These are phyloP conservation scores for Hymenoscyphus infarciens DNA, from an alignment of 2,329 filamentous ascomycete genomes.

Conservation along the genomic window DNA sequence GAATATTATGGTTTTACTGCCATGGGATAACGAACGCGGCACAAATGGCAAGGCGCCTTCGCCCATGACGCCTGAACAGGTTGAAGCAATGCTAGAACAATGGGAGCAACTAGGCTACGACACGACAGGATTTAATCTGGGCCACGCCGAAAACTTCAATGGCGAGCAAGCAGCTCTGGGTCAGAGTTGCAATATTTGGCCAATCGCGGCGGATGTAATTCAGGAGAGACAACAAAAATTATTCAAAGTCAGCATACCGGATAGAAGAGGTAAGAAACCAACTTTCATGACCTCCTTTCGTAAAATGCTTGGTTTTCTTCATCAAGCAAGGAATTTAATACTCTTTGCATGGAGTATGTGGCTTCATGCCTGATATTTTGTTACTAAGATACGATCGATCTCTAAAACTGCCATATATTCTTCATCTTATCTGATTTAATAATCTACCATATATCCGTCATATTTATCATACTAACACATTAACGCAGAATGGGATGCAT, in stretches of 20 bases:
- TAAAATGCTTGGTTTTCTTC: not conserved
- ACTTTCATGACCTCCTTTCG: not conserved
- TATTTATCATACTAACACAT: conserved; percentile 9
- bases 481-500: conserved; percentile 61
- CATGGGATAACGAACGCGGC: conserved; percentile 64
- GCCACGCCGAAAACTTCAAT: conserved; percentile 39
- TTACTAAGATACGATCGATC: not conserved
- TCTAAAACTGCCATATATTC: not conserved
- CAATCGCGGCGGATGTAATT: conserved; percentile 55
- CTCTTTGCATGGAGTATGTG: conserved; percentile 3
- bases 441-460: conserved; percentile 3
- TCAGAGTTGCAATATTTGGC: conserved; percentile 69
- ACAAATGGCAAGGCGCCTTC: conserved; percentile 49
- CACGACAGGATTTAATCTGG: conserved; percentile 64
- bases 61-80: conserved; percentile 54
- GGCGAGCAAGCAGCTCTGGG: conserved; percentile 26
- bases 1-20: conserved; percentile 67
- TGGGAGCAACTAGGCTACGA: conserved; percentile 70
- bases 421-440: not conserved
- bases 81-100: conserved; percentile 57
- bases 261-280: conserved; percentile 36
- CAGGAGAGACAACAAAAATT: conserved; percentile 50
- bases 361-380: not conserved
- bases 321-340: conserved; percentile 3
- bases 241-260: conserved; percentile 64